These are phyloP conservation scores for Botrytis elliptica DNA, from an alignment of 2,329 filamentous ascomycete genomes.

Conservation along the genomic window DNA sequence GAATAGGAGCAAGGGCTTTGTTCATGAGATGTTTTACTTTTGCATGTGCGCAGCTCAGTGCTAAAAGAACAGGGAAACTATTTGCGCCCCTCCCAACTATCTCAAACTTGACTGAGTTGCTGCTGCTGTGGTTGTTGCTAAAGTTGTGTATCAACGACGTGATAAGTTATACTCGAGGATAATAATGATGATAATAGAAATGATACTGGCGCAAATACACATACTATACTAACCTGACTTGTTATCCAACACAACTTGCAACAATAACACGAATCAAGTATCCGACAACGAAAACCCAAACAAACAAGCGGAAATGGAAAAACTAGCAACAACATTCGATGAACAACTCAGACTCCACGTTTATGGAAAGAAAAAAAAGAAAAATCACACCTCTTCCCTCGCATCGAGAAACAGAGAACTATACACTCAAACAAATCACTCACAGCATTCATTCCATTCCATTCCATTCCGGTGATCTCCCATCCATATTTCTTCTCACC, in stretches of 20 bases:
- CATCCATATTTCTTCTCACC: neutral
- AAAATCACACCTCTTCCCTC: neutral
- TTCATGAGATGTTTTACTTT: fast-evolving
- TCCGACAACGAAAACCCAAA: neutral
- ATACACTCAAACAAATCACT: neutral
- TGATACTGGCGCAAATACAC: fast-evolving
- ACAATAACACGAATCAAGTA: fast-evolving
- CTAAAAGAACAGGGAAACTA: fast-evolving
- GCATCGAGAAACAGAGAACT: neutral
- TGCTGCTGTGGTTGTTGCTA: neutral
- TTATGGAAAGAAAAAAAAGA: neutral
- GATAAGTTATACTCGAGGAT: too few species aligned
- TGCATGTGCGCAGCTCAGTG: neutral
- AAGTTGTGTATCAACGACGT: too few species aligned
- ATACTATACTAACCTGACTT: neutral
- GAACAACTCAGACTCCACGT: neutral
- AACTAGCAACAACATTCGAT: neutral
- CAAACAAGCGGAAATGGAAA: neutral
- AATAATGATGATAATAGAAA: too few species aligned
- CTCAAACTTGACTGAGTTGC: fast-evolving
- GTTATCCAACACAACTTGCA: neutral
- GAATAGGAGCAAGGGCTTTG: neutral
- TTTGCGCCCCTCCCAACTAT: fast-evolving
- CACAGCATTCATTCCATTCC: too few species aligned
- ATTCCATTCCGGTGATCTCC: neutral